phyloP scores from a whole-genome alignment of 495 filamentous ascomycete species.

The Hypomontagnella submonticulosa region DNA sequence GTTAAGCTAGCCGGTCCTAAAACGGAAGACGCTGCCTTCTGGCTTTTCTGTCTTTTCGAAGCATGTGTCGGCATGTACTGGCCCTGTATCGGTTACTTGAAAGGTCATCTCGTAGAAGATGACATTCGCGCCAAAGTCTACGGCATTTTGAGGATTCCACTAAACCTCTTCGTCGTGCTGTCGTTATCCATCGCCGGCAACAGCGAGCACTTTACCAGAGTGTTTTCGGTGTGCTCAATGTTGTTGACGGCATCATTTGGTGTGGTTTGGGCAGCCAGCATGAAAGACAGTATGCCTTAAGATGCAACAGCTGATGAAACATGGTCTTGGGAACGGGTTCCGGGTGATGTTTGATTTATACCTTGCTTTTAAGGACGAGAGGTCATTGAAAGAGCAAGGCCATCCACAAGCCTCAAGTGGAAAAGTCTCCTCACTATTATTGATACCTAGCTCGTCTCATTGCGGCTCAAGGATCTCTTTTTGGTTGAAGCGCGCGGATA shows the following conservation, averaged over 20 bases:
- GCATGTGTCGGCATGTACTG: conserved; percentile 65
- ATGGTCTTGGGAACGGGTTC: too few relatives aligned
- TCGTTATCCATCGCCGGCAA: conserved; percentile 58
- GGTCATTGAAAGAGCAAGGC: too few relatives aligned
- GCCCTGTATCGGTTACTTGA: conserved; percentile 62
- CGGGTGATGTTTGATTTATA: too few relatives aligned
- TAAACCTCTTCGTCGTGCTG: conserved; percentile 66
- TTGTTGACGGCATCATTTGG: conserved; percentile 49
- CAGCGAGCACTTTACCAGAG: conserved; percentile 46
- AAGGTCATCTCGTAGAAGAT: conserved; percentile 62
- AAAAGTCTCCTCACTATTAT: too few relatives aligned
- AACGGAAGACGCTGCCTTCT: conserved; percentile 60
- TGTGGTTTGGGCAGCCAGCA: conserved; percentile 42
- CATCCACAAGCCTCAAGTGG: too few relatives aligned
- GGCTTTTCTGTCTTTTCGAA: conserved; percentile 65
- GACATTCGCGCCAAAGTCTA: conserved; percentile 63
- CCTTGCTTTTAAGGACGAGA: too few relatives aligned
- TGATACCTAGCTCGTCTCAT: too few relatives aligned
- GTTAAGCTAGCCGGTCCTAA: conserved; percentile 52
- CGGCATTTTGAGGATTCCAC: conserved; percentile 59
- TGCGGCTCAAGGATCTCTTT: too few relatives aligned
- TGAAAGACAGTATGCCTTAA: conserved; percentile 44
- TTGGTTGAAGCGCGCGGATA: too few relatives aligned
- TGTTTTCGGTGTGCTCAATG: conserved; percentile 53
- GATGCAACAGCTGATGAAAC: not conserved